Conservation (phyloP, 73 alveolate genomes). For the Paramecium bursaria region DNA sequence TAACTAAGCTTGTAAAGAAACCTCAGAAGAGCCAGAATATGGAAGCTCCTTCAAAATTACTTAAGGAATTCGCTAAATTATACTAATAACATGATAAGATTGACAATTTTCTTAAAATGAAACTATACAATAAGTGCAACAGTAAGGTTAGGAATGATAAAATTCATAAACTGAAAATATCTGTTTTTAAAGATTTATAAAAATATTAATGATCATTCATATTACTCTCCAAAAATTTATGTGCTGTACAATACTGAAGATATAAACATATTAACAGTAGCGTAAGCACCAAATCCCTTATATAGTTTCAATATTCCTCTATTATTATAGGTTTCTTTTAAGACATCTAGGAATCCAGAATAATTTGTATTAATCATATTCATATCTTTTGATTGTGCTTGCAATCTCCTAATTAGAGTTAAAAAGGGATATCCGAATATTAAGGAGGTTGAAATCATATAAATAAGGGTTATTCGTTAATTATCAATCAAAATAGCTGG, state of each 20-base stretch:
- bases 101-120: too few relatives aligned
- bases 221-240: constrained; percentile 19
- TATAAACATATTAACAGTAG: constrained; percentile 3
- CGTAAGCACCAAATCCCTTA: constrained; percentile 5
- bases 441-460: not conserved
- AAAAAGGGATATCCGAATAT: constrained; percentile 7
- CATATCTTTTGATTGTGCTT: not conserved
- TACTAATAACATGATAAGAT: too few relatives aligned
- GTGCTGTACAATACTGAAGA: constrained; percentile 30
- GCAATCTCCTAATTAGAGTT: constrained; percentile 36
- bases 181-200: not conserved
- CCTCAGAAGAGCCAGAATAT: too few relatives aligned
- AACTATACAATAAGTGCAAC: too few relatives aligned
- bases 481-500: constrained; percentile 9
- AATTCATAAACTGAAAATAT: too few relatives aligned
- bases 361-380: constrained; percentile 6
- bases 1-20: too few relatives aligned
- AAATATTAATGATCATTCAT: constrained; percentile 1
- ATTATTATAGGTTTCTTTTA: not conserved
- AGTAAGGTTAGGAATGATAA: too few relatives aligned
- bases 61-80: too few relatives aligned
- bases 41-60: too few relatives aligned
- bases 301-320: not conserved
- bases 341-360: not conserved
- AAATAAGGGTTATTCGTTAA: not conserved